Percentiles rank a stretch among this genome's conserved stretches.
Evolutionary conservation across 1,139 yeast genomes (phyloP).

Genomic region (Scheffersomyces segobiensis): DNA sequence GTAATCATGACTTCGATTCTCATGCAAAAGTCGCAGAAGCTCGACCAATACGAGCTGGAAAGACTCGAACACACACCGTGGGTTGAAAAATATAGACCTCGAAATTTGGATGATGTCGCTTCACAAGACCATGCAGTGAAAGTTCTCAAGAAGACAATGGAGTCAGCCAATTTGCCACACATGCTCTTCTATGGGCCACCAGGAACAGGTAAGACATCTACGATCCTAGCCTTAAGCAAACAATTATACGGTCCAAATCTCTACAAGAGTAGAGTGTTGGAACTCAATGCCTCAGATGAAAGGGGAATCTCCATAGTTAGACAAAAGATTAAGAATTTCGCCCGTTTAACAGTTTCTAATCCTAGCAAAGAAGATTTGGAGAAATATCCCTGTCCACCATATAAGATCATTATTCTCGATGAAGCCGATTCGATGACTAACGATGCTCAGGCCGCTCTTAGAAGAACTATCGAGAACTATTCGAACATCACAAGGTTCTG

Average conservation of each 20-base stretch:
- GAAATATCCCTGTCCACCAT: conserved; percentile 92
- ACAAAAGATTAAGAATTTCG: conserved; percentile 89
- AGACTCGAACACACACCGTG: conserved; percentile 63
- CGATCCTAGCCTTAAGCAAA: conserved; percentile 83
- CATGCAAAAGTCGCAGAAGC: conserved; percentile 16
- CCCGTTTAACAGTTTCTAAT: conserved; percentile 81
- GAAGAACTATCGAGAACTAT: conserved; percentile 96
- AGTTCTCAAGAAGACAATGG: conserved; percentile 77
- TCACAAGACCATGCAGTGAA: conserved; percentile 90
- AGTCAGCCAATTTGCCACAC: conserved; percentile 86
- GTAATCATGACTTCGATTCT: conserved; percentile 16
- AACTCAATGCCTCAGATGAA: conserved; percentile 94
- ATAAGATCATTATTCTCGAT: conserved; percentile 80
- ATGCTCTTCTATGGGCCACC: conserved; percentile 98
- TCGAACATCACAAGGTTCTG: conserved; percentile 91
- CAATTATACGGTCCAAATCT: conserved; percentile 75
- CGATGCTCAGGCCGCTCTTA: conserved; percentile 92
- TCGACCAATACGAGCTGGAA: conserved; percentile 40
- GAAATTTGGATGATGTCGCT: conserved; percentile 77
- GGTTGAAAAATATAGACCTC: conserved; percentile 87
- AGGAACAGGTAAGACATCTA: conserved; percentile 95
- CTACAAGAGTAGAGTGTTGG: conserved; percentile 77
- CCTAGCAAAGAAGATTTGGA: conserved; percentile 67
- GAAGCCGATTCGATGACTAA: conserved; percentile 99
- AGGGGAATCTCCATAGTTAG: conserved; percentile 94